Evolutionary conservation across 148 eudicot species (phyloP), one percentile per base, ranked within the genome.

Genomic region (Limonium bicolor): DNA sequence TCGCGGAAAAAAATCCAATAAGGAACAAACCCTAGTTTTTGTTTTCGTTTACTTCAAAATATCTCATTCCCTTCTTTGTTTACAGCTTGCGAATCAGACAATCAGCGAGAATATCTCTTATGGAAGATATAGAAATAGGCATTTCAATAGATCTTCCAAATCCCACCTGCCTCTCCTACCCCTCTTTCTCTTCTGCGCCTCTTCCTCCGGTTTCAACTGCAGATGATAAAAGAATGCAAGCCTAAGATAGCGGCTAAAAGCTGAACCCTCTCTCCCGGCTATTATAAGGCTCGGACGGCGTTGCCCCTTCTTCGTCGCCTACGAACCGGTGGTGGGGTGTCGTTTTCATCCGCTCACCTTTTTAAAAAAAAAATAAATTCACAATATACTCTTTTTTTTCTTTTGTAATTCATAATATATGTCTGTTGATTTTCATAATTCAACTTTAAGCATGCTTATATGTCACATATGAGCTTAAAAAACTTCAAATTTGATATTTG

Each of bases 91-190:
- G 42, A 67, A 66, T 55, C 25, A 31, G 53, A 57, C 30, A 62
- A 67, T 17, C 3, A 23, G 61, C 68, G 58, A 41, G 50, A 62
- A 62, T 43, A 62, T 68, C 68, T 68, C 50, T 30, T 6, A 34
- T 27, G 67, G 72, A 18, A 61, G 47, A 67, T 67, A 67, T 67
- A 67, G 67, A 61, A 25, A 61, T n/a, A n/a, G n/a, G n/a, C n/a
- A n/a, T n/a, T n/a, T n/a, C n/a, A 58, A 51, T 51, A 61, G 67
- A 67, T 61, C 59, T 61, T 43, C 16, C 14, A 20, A 34, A 33
- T 25, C 31, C 22, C 52, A 29, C 36, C 20, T 32, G 17, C 38
- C 10, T 16, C 25, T 48, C n/a, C n/a, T n/a, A n/a, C n/a, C n/a
- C n/a, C 7, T 47, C 18, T 17, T 33, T 20, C 38, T 40, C 20